phyloP scores from a whole-genome alignment of 352 stramenopile genomes.

The Saprolegnia parasitica region DNA sequence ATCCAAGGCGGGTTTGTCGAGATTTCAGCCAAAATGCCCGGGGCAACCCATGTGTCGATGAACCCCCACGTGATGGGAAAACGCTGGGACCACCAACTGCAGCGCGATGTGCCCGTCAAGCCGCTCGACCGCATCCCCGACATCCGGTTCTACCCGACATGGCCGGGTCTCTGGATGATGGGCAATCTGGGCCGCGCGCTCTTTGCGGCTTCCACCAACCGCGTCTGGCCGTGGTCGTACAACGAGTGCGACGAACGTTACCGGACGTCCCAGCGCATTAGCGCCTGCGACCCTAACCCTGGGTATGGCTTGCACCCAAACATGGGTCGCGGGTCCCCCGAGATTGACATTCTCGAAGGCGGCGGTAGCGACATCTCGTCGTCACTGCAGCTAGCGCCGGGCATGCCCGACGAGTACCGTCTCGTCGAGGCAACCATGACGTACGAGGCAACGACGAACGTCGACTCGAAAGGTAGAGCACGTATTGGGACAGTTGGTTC shows the following conservation, averaged over 20 bases:
- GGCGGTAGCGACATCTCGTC: conserved; percentile 66
- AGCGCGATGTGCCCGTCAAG: conserved; percentile 36
- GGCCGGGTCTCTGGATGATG: conserved; percentile 94
- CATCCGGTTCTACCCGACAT: conserved; percentile 67
- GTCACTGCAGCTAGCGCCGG: conserved; percentile 80
- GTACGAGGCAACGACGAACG: conserved; percentile 31
- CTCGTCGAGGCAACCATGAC: conserved; percentile 23
- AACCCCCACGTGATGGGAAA: conserved; percentile 54
- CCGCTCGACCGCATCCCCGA: conserved; percentile 32
- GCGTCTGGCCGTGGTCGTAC: conserved; percentile 95
- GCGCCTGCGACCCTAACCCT: conserved; percentile 75
- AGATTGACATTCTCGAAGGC: conserved; percentile 94
- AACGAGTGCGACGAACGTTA: conserved; percentile 79
- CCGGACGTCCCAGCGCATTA: conserved; percentile 70
- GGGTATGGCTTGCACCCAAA: conserved; percentile 86
- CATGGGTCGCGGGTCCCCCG: conserved; percentile 79
- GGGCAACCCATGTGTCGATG: conserved; percentile 48
- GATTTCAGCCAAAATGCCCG: conserved; percentile 86
- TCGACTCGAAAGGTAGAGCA: neutral
- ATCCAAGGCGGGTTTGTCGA: conserved; percentile 92
- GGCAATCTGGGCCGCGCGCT: too few relatives aligned
- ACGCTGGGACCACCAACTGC: conserved; percentile 40
- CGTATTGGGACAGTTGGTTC: neutral
- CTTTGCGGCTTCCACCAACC: conserved; percentile 89
- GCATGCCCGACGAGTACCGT: conserved; percentile 54